A percentile compares a stretch with the other conserved stretches of the same genome.
Conservation (phyloP, 345 rosid species). For the Citrus trifoliata region DNA sequence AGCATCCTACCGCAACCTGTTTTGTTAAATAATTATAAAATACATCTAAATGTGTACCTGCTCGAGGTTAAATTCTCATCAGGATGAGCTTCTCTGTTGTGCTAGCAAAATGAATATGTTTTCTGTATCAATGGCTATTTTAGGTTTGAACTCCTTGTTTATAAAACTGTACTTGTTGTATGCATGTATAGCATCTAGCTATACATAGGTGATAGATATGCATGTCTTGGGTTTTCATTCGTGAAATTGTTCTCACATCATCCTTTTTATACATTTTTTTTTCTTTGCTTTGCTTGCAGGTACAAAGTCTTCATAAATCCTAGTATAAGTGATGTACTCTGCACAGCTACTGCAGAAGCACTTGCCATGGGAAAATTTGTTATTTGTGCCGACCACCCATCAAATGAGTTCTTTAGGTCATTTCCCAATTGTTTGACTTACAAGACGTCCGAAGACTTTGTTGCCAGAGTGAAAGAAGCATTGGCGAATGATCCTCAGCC, state of each 20-base stretch:
- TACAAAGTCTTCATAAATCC: slow-evolving; percentile 98
- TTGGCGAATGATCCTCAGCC: slow-evolving; percentile 80
- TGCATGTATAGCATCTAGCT: background rate
- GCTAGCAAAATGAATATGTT: background rate
- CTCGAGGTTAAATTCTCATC: background rate
- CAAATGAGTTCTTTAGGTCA: slow-evolving; percentile 92
- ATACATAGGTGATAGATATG: background rate
- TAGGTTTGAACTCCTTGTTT: background rate
- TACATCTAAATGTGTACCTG: background rate
- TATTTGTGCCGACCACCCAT: slow-evolving; percentile 95
- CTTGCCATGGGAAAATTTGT: slow-evolving; percentile 99
- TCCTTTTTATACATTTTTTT: background rate
- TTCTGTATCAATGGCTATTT: background rate
- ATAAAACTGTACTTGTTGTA: background rate
- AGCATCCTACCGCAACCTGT: slow-evolving; percentile 16
- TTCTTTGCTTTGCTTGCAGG: slow-evolving; percentile 44
- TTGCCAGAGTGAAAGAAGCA: slow-evolving; percentile 81
- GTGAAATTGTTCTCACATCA: background rate
- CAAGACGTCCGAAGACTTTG: slow-evolving; percentile 83
- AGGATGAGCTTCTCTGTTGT: background rate
- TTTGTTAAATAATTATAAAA: background rate
- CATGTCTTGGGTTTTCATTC: background rate
- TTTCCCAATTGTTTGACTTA: slow-evolving; percentile 94
- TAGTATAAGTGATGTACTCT: slow-evolving; percentile 90
- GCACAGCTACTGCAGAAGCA: slow-evolving; percentile 99